Base-by-base conservation (phyloP, 768 basidiomycete genomes). In the Trametes punicea region DNA sequence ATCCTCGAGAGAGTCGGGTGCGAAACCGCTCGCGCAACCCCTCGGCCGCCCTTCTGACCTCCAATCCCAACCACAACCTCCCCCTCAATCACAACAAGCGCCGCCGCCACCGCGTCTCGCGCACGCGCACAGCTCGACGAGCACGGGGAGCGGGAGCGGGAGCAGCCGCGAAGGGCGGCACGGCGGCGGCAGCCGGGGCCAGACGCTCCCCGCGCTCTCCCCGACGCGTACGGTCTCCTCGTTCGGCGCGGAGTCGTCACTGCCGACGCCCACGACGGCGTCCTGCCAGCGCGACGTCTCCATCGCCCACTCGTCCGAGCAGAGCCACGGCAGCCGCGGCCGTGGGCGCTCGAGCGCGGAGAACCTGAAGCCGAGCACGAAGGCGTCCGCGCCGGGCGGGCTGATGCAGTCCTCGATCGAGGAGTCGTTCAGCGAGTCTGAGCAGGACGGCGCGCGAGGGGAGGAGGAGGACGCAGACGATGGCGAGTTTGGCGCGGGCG, bases 221-320 rank as follows among this genome's bases (percentile, higher is more conserved):
- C 66, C 66, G 0, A 67, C 64, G 33, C 63, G 64, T 23, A 67
- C 63, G 21, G 51, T 52, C 6, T 61, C 60, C 6, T 65, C 64
- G 3, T 56, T 56, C 6, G 46, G 55, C 13, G 62, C 64, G 16
- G 59, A 61, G 23, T 47, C 51, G 18, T 53, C 54, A 25, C 64
- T 64, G 44, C 62, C 56, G 20, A 67, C 66, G 40, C 66, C 66
- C 33, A 61, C 59, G 27, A 62, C 59, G 36, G 30, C 33, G 26
- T 54, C 57, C 9, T 55, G 55, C 44, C 25, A 21, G 40, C 54
- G 55, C 46, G 55, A 55, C 50, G 40, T 39, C 31, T 56, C 55
- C 6, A 30, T 57, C 29, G 51, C 62, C 29, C 45, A 46, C 15
- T 57, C 61, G 44, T 51, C 51, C 27, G 57, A 60, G 26, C 30